Base-by-base conservation (phyloP, 306 rosid species). In the Lablab purpureus region DNA sequence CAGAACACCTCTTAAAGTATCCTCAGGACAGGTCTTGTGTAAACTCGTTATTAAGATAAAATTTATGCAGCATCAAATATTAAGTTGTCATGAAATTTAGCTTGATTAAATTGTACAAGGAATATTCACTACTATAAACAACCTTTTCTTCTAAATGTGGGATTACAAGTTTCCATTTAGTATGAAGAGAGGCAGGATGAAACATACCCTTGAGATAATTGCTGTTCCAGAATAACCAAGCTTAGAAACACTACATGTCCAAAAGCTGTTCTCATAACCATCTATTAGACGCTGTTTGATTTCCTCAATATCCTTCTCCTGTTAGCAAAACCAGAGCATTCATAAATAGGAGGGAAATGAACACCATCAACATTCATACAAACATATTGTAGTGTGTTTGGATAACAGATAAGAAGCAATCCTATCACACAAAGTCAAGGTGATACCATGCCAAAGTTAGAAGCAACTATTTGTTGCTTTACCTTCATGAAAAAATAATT, bases 171-270 rank as follows among this genome's bases (percentile, higher is more conserved):
- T 77, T 50, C 23, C 4, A 55, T 49, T 11, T 46, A 34, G 73
- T 59, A 43, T 60, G 74, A 58, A 62, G 54, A 62, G 54, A 43
- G 55, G 60, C 37, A 75, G 54, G 46, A 79, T 27, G 62, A 85
- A 63, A 64, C 75, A 74, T 85, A 89, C 99, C 90, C 97, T 88
- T 71, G 97, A 94, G 77, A 94, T 92, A 71, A 94, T 91, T 65
- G 95, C 93, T 46, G 98, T 91, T 85, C 99, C 99, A 51, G 98
- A 91, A 82, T 95, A 95, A 80, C 98, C 98, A 66, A 95, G 98
- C 80, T 92, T 95, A 65, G 96, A 84, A 82, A 88, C 85, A 88
- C 97, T 92, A 47, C 98, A 92, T 2, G 97, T 91, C 99, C 99
- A 92, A 84, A 88, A 95, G 85, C 93, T 90, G 84, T 92, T 85